Base-by-base conservation (phyloP, 1,139 yeast species). In the Suhomyces chickasaworum region DNA sequence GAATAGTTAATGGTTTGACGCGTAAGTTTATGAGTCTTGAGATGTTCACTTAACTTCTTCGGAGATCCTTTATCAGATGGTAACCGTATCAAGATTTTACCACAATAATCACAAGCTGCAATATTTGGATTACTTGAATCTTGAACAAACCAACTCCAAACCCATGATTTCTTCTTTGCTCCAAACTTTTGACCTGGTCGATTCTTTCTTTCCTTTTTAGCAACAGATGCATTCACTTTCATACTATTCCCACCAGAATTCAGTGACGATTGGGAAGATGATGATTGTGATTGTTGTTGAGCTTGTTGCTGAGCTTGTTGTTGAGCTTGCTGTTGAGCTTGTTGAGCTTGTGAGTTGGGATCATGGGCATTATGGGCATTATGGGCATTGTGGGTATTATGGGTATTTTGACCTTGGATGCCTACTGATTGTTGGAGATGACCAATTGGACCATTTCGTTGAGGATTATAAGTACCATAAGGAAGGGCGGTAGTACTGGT, bases 141-240 rank as follows among this genome's bases (percentile, higher is more conserved):
- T 54, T 80, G 84, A 15, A 68, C 68, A 53, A 80, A 80, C 84
- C 84, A 80, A 27, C 74, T 61, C 85, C 85, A 80, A 4, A 80
- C 84, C 84, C 84, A 80, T 31, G 81, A 77, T 55, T 74, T 75
- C 67, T 79, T 79, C 53, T 77, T 78, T 13, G 84, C 84, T 12
- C 84, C 84, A 51, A 78, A 78, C 52, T 70, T 75, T 53, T 39
- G 56, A 50, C 55, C 64, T 37, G 71, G 66, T 44, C 71, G 56
- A 55, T 52, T 62, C 44, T 61, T 64, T 16, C 76, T 64, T 39
- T 60, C 68, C 44, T 57, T 63, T 45, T 53, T 55, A 22, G 48
- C 22, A n/a, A 50, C 49, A 42, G 50, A 31, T 37, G 41, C 25
- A 46, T 47, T 20, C 15, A 40, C 37, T 37, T 44, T 35, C 39